phyloP scores from a whole-genome alignment of 768 basidiomycete genomes.

The Boletus pseudo-olivaceus region DNA sequence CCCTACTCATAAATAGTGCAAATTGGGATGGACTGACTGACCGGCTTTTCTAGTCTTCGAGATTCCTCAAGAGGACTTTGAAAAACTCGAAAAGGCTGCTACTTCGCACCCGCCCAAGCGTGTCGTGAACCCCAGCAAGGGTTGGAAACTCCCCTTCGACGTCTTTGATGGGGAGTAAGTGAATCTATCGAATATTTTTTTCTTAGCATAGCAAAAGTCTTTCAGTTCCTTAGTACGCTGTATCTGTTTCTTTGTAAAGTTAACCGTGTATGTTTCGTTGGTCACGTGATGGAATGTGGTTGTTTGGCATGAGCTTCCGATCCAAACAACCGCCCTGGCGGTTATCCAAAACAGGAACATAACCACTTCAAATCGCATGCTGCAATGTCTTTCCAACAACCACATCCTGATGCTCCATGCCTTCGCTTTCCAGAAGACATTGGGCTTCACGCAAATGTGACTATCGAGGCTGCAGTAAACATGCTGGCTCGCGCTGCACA shows the following conservation, averaged over 20 bases:
- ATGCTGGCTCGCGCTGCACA: constrained; percentile 61
- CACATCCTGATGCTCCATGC: constrained; percentile 58
- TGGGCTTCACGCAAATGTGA: constrained; percentile 51
- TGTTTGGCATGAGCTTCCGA: constrained; percentile 29
- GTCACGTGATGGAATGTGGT: constrained; percentile 8
- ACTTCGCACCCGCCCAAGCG: constrained; percentile 52
- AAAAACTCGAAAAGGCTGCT: constrained; percentile 39
- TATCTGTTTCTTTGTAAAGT: not conserved
- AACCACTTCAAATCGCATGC: not conserved
- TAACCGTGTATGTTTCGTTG: not conserved
- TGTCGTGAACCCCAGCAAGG: constrained; percentile 54
- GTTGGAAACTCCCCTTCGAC: constrained; percentile 59
- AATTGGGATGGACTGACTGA: not conserved
- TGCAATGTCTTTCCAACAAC: constrained; percentile 39
- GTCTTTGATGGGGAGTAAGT: constrained; percentile 50
- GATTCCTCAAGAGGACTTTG: constrained; percentile 38
- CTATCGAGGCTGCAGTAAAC: constrained; percentile 52
- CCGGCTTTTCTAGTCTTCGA: constrained; percentile 24
- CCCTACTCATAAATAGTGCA: not conserved
- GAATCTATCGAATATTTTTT: not conserved
- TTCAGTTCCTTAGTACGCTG: not conserved
- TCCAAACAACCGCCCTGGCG: constrained; percentile 28
- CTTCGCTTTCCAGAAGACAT: constrained; percentile 70
- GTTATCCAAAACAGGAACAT: constrained; percentile 14
- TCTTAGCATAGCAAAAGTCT: no score